Conservation (phyloP, 306 rosid genomes). For the Castanea crenata region DNA sequence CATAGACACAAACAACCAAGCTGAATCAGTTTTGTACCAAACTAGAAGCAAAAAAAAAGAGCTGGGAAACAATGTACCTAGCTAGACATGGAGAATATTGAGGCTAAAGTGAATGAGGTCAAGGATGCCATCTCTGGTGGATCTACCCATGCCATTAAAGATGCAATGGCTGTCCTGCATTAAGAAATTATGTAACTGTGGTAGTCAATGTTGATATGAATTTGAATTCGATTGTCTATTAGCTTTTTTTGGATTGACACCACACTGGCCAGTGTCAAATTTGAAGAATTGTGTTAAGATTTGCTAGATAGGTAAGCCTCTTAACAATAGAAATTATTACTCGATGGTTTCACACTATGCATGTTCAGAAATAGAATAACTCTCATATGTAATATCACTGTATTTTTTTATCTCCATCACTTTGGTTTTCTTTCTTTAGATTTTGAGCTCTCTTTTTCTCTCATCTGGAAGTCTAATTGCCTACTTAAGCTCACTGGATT, state of each 20-base stretch:
- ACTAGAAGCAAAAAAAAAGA: too few species aligned
- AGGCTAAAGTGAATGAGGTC: slow-evolving; percentile 72
- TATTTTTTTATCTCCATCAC: neutral
- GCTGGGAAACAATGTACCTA: slow-evolving; percentile 18
- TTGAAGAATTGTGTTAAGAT: too few species aligned
- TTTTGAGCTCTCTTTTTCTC: neutral
- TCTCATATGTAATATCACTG: too few species aligned
- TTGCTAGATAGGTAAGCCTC: too few species aligned
- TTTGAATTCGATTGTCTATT: too few species aligned
- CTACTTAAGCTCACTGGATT: neutral
- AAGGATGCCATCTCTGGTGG: slow-evolving; percentile 74
- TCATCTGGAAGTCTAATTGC: neutral
- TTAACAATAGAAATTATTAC: too few species aligned
- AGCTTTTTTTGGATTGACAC: too few species aligned
- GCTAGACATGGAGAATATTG: slow-evolving; percentile 86
- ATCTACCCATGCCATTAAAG: slow-evolving; percentile 68
- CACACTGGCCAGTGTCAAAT: too few species aligned
- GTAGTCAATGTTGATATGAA: slow-evolving; percentile 42
- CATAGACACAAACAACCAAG: too few species aligned
- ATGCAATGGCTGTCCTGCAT: slow-evolving; percentile 82
- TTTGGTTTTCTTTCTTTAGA: neutral
- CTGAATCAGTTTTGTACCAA: too few species aligned
- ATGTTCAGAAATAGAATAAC: too few species aligned
- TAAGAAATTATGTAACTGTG: slow-evolving; percentile 96
- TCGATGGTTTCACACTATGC: too few species aligned